Base-by-base conservation (phyloP, 148 eudicot genomes). In the Heliosperma pusillum region DNA sequence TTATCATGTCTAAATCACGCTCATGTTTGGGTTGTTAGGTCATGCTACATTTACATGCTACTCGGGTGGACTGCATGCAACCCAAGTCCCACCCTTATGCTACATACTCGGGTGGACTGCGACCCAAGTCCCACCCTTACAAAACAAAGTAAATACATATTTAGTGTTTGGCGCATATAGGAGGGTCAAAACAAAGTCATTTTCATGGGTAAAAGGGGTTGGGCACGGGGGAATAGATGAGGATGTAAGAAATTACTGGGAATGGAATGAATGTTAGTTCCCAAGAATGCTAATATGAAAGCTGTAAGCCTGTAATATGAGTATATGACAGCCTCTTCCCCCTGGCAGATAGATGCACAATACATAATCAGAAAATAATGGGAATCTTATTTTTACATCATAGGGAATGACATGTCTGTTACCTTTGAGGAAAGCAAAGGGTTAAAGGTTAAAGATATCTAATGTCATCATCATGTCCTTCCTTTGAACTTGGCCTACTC, bases 371-470 rank as follows among this genome's bases (percentile, higher is more conserved):
- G 5, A 12, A 50, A 11, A 15, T 12, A 12, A 47, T 72, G 29
- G 72, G 78, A 79, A 74, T 79, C 82, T 79, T 45, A 24, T 22
- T 79, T 74, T 60, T 26, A 66, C 22, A 27, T 76, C 72, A 80
- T 65, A 76, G 79, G 76, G 83, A 80, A 80, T 80, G 77, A 76
- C 76, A 76, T 58, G 83, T 66, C 58, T 59, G 65, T 29, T 71
- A 72, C 83, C 83, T 80, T 80, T 80, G 74, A 80, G 73, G 70
- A 76, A 80, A 80, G 83, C 76, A 80, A 72, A 80, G 79, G 63
- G 50, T 19, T 76, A 72, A 76, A 80, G 66, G 70, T 45, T 67
- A 76, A 80, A 80, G 80, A 73, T 25, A 57, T 7, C 7, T 21
- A 52, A 24, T 7, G 53, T 30, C 59, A 80, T 80, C 25, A 80